phyloP scores from a whole-genome alignment of 495 filamentous ascomycete species.

The Neurospora sp. region DNA sequence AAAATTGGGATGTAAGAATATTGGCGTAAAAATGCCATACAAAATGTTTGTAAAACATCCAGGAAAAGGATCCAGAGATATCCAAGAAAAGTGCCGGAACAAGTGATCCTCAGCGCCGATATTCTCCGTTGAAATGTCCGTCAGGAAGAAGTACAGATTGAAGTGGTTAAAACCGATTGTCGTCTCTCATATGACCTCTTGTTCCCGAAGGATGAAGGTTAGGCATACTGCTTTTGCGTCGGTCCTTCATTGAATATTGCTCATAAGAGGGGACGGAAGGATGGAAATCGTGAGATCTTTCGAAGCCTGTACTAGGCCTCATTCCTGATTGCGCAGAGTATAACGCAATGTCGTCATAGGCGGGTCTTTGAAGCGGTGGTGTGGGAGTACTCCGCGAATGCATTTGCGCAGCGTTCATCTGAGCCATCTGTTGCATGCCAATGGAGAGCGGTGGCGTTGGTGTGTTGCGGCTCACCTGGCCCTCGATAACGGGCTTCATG shows the following conservation, averaged over 20 bases:
- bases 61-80: background rate
- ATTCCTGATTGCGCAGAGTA: background rate
- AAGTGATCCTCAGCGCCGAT: background rate
- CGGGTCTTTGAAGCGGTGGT: slow-evolving; percentile 30
- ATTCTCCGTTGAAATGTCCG: background rate
- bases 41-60: background rate
- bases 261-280: background rate
- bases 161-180: slow-evolving; percentile 20
- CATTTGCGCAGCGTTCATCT: slow-evolving; percentile 23
- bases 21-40: background rate
- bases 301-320: background rate
- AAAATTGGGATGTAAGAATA: background rate
- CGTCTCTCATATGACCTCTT: slow-evolving; percentile 37
- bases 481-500: slow-evolving; percentile 27
- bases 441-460: slow-evolving; percentile 33
- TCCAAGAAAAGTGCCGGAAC: background rate
- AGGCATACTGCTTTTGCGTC: slow-evolving; percentile 37
- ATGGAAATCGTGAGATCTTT: background rate
- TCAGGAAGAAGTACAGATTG: background rate
- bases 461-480: slow-evolving; percentile 25
- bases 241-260: slow-evolving; percentile 12
- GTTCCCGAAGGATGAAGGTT: slow-evolving; percentile 13
- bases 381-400: slow-evolving; percentile 30
- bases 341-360: background rate
- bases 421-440: slow-evolving; percentile 24